Evolutionary conservation across 371 early-diverging fungal genomes (phyloP).

Genomic region (Actinomortierella wolfii): DNA sequence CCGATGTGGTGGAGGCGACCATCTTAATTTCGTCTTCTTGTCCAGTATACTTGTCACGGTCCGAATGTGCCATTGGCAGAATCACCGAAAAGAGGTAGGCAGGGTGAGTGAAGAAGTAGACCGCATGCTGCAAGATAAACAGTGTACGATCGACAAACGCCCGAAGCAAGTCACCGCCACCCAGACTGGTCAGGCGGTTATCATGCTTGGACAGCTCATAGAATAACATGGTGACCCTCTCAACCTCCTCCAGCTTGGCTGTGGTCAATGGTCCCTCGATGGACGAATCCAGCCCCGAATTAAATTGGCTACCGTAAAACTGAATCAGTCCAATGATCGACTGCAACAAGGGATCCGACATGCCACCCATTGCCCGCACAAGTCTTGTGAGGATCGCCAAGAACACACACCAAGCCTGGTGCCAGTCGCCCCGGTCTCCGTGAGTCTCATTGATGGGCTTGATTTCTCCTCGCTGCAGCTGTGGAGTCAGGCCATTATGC

Average conservation of each 20-base stretch:
- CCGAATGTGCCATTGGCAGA: constrained; percentile 22
- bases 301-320: constrained; percentile 39
- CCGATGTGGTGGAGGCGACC: neutral
- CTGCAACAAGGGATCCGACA: constrained; percentile 36
- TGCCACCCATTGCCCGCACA: constrained; percentile 23
- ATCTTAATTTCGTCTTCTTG: neutral
- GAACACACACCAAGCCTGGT: constrained; percentile 45
- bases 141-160: constrained; percentile 39
- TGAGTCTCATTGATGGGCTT: constrained; percentile 21
- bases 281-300: constrained; percentile 38
- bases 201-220: constrained; percentile 45
- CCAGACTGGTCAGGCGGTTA: constrained; percentile 19
- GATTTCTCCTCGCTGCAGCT: constrained; percentile 35
- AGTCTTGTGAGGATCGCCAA: constrained; percentile 36
- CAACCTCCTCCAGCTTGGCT: constrained; percentile 46
- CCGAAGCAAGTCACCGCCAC: constrained; percentile 25
- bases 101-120: constrained; percentile 38
- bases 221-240: constrained; percentile 43
- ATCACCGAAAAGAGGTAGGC: constrained; percentile 27
- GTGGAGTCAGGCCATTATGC: constrained; percentile 34
- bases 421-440: constrained; percentile 46
- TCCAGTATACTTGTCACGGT: constrained; percentile 30
- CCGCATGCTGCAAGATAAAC: constrained; percentile 38
- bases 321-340: constrained; percentile 37
- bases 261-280: constrained; percentile 37